phyloP scores from a whole-genome alignment of 768 basidiomycete species.

The Mycena metata region DNA sequence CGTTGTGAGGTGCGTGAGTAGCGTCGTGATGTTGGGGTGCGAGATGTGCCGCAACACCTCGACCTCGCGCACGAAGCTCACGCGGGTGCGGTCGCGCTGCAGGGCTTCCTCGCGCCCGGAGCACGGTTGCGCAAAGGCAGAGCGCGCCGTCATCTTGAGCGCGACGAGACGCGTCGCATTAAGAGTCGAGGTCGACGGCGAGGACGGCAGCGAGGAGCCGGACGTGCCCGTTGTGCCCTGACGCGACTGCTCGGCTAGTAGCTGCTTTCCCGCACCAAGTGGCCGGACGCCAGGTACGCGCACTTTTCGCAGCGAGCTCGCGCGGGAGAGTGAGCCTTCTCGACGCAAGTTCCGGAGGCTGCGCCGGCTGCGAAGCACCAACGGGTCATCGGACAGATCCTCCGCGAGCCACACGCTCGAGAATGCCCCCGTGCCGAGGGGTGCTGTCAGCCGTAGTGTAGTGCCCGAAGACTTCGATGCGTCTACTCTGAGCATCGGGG shows the following conservation, averaged over 20 bases:
- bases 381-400: conserved; percentile 61
- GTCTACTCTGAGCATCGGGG: conserved; percentile 28
- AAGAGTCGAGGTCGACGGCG: conserved; percentile 5
- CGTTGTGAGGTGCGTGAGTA: conserved; percentile 79
- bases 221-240: background rate
- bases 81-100: conserved; percentile 78
- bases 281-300: conserved; percentile 37
- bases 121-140: conserved; percentile 39
- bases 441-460: conserved; percentile 63
- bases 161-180: conserved; percentile 53
- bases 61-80: conserved; percentile 86
- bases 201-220: background rate
- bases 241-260: conserved; percentile 32
- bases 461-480: conserved; percentile 38
- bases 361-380: conserved; percentile 57
- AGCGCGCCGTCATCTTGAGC: conserved; percentile 62
- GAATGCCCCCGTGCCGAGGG: conserved; percentile 81
- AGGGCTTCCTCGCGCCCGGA: conserved; percentile 51
- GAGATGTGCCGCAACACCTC: conserved; percentile 88
- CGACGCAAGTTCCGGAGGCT: conserved; percentile 56
- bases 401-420: conserved; percentile 82
- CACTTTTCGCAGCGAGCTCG: conserved; percentile 35
- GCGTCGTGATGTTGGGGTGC: conserved; percentile 83
- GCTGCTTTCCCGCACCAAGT: conserved; percentile 32
- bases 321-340: conserved; percentile 39